phyloP scores from a whole-genome alignment of 805 yeast species.

The Teunomyces gatunensis region DNA sequence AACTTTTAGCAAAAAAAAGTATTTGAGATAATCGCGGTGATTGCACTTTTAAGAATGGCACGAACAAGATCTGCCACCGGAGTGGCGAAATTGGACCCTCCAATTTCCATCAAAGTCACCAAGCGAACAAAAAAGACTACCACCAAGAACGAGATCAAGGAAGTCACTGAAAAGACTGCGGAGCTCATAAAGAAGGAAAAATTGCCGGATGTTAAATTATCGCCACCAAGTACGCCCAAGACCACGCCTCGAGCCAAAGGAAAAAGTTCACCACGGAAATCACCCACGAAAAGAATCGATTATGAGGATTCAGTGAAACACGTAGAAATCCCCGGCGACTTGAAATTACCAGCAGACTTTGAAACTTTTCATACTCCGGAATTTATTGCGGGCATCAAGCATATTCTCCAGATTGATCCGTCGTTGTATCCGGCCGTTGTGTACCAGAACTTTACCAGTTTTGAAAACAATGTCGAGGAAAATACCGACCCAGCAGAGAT shows the following conservation, averaged over 20 bases:
- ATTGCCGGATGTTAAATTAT: not conserved
- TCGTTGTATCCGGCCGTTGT: conserved; percentile 33
- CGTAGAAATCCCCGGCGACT: conserved; percentile 7
- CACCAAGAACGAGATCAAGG: not conserved
- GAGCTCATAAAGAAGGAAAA: not conserved
- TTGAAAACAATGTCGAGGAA: conserved; percentile 8
- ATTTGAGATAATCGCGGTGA: not conserved
- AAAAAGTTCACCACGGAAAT: conserved; percentile 1
- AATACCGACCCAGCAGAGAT: conserved; percentile 11
- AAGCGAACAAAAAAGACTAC: not conserved
- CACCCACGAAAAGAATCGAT: conserved; percentile 2
- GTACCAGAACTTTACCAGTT: conserved; percentile 25
- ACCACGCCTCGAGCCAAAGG: not conserved
- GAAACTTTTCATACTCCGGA: conserved; percentile 29
- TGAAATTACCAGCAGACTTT: conserved; percentile 24
- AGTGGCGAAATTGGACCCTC: conserved; percentile 1
- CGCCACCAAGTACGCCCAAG: not conserved
- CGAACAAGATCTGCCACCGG: conserved; percentile 2
- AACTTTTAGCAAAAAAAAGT: not conserved
- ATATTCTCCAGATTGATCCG: conserved; percentile 30
- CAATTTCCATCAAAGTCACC: not conserved
- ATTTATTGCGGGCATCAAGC: conserved; percentile 31
- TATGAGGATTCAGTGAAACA: conserved; percentile 10
- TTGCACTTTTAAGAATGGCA: not conserved
- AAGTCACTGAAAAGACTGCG: not conserved